phyloP scores from a whole-genome alignment of 2,329 filamentous ascomycete genomes.

The Fusarium mexicanum region DNA sequence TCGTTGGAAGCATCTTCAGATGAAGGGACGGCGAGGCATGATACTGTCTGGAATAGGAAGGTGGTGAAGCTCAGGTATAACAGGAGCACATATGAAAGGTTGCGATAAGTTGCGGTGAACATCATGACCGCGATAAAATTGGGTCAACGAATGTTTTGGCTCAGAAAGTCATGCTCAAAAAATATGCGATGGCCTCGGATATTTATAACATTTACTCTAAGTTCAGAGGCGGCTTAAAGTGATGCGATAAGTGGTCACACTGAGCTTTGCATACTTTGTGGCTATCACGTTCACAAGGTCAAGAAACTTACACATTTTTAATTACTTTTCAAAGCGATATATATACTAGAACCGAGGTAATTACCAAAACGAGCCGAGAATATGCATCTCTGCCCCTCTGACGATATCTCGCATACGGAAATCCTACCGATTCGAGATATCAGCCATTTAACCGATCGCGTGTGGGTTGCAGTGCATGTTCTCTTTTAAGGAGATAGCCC shows the following conservation, averaged over 20 bases:
- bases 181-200: neutral
- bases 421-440: neutral
- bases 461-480: neutral
- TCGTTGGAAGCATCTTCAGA: neutral
- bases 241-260: neutral
- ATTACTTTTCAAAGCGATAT: neutral
- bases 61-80: neutral
- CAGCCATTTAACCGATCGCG: neutral
- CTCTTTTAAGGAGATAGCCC: neutral
- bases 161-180: accelerated
- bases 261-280: neutral
- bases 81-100: neutral
- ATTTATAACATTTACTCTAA: neutral
- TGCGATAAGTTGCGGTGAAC: neutral
- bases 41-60: neutral
- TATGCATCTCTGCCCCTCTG: neutral
- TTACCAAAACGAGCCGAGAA: neutral
- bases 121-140: neutral
- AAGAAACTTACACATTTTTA: neutral
- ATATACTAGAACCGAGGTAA: neutral
- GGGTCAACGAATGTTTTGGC: neutral
- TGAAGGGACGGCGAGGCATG: neutral
- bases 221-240: neutral
- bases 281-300: neutral
- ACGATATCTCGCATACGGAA: neutral